phyloP scores from a whole-genome alignment of 2,329 filamentous ascomycete genomes.

The Fusarium torreyae region DNA sequence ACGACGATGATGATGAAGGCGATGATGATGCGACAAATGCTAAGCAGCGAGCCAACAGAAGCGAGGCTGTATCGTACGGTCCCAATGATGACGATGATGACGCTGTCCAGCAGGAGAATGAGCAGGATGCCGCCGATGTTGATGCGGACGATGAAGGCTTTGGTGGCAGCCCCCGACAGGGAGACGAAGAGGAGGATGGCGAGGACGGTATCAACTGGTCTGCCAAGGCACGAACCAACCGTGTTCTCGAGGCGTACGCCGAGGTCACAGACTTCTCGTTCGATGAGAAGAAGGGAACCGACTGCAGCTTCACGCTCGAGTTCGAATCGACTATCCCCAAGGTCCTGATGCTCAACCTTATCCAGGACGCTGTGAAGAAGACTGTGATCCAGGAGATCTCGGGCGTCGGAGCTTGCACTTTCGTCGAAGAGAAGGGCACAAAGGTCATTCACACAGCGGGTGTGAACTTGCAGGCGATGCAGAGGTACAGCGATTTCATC shows the following conservation, averaged over 20 bases:
- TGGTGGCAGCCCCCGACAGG: conserved; percentile 63
- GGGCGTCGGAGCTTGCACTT: conserved; percentile 79
- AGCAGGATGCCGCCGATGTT: conserved; percentile 71
- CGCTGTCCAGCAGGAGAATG: conserved; percentile 76
- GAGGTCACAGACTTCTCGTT: conserved; percentile 85
- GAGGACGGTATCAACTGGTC: conserved; percentile 57
- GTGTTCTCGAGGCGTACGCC: conserved; percentile 73
- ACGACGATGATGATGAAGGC: conserved; percentile 75
- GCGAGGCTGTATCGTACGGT: conserved; percentile 89
- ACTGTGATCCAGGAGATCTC: conserved; percentile 90
- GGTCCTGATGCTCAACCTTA: conserved; percentile 91
- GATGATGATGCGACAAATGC: conserved; percentile 83
- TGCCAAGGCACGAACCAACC: conserved; percentile 69
- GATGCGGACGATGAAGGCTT: conserved; percentile 69
- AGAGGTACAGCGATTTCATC: conserved; percentile 86
- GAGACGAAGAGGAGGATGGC: conserved; percentile 57
- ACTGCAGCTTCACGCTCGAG: conserved; percentile 86
- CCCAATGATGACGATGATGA: conserved; percentile 94
- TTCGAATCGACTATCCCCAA: conserved; percentile 88
- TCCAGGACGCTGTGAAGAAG: conserved; percentile 83
- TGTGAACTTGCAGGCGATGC: conserved; percentile 92
- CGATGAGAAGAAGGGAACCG: conserved; percentile 79
- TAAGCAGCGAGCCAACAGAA: conserved; percentile 82
- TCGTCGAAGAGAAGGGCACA: conserved; percentile 69
- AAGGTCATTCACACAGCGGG: conserved; percentile 83